Evolutionary conservation across 768 basidiomycete species (phyloP), one percentile per base, ranked within the genome.

Genomic region (Lactarius trivialis): DNA sequence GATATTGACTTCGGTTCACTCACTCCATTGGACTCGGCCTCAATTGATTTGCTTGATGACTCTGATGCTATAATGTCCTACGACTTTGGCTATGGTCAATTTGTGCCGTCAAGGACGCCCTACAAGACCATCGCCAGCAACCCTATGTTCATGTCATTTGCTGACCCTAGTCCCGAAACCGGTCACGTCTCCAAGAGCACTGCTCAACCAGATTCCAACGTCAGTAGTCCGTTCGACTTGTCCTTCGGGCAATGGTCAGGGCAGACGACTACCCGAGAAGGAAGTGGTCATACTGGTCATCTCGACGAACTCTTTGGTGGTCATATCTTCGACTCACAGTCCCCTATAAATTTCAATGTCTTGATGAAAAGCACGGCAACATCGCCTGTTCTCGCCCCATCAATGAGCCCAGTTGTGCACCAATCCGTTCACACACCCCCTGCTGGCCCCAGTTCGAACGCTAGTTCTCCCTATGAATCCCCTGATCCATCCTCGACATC

Each of bases 101-200:
- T 71, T 19, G 71, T 79, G 33, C 72, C 78, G 1, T 72, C 76
- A 17, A 76, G 76, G 36, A 76, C 78, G 7, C 81, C 84, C 1
- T 91, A 83, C 73, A 91, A 87, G 60, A 90, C 88, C 12, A 85
- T 94, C 60, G 90, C 90, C 55, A 85, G 80, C 74, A 92, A 92
- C 65, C 90, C 91, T 1, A 79, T 85, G 74, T 92, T 88, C 77
- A 90, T 89, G 78, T 89, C 90, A n/a, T 88, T 88, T 70, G 82
- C 85, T 9, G 77, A 78, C 57, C 74, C 78, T 11, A 70, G 65
- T 24, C 67, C 61, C 30, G 72, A 73, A 58, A 63, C 64, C 39
- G 55, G 66, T 54, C 55, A 61, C 64, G 45, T 65, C 56, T 43
- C 60, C 15, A 68, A 60, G 37, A 48, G 24, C 34, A 26, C 56